phyloP scores from a whole-genome alignment of 768 basidiomycete genomes.

The Tricholoma matsutake region DNA sequence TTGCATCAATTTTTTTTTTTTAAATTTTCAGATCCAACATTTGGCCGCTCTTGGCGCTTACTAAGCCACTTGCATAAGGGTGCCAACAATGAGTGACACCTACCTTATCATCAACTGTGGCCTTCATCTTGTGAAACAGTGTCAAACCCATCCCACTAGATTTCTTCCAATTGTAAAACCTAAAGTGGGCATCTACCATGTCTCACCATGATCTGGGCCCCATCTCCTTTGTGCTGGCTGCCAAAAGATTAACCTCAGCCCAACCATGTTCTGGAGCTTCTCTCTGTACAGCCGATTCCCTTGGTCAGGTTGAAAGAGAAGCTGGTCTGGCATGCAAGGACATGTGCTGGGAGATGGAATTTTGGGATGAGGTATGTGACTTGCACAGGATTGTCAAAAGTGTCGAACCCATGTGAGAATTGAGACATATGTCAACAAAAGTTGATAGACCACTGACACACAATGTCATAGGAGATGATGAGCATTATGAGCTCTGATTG shows the following conservation, averaged over 20 bases:
- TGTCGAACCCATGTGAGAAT: neutral
- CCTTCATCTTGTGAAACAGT: neutral
- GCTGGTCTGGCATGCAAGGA: neutral
- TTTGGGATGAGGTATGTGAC: slow-evolving; percentile 20
- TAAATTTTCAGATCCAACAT: too few relatives aligned
- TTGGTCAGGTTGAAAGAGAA: neutral
- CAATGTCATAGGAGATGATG: slow-evolving; percentile 32
- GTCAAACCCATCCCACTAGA: slow-evolving; percentile 14
- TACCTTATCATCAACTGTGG: too few relatives aligned
- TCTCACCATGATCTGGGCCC: too few relatives aligned
- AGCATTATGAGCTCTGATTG: slow-evolving; percentile 2
- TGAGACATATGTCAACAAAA: slow-evolving; percentile 11
- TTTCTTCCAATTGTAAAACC: slow-evolving; percentile 27
- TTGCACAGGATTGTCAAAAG: neutral
- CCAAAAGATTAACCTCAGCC: slow-evolving; percentile 24
- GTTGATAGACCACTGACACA: too few relatives aligned
- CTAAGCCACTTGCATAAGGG: too few relatives aligned
- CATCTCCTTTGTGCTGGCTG: too few relatives aligned
- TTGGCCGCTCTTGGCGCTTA: too few relatives aligned
- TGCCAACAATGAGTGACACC: too few relatives aligned
- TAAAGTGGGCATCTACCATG: slow-evolving; percentile 26
- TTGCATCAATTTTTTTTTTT: too few relatives aligned
- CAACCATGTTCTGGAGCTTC: slow-evolving; percentile 23
- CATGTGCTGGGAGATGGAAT: slow-evolving; percentile 6
- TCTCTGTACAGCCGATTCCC: too few relatives aligned